These are phyloP conservation scores for Udeniomyces megalosporus DNA, from an alignment of 768 basidiomycete genomes.

Conservation along the genomic window DNA sequence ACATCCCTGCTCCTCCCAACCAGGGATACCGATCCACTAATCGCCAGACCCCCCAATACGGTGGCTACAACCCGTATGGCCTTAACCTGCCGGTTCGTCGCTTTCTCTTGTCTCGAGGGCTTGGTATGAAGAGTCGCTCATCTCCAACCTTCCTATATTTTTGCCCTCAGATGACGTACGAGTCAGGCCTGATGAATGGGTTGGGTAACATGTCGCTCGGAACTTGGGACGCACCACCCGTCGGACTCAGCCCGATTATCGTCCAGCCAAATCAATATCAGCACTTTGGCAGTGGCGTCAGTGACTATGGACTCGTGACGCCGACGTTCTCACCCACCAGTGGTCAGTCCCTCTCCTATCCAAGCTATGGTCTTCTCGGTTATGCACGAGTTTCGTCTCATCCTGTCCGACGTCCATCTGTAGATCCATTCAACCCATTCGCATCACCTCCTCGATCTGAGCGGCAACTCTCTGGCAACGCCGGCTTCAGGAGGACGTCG, in stretches of 20 bases:
- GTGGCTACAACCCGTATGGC: slow-evolving; percentile 1
- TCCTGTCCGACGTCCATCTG: slow-evolving; percentile 15
- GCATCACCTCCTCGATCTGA: slow-evolving; percentile 16
- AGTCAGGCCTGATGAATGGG: slow-evolving; percentile 6
- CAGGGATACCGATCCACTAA: too few species aligned
- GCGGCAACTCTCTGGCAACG: neutral
- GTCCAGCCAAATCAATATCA: too few species aligned
- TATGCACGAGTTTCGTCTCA: too few species aligned
- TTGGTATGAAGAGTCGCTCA: too few species aligned
- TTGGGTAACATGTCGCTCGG: neutral
- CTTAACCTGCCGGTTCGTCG: slow-evolving; percentile 9
- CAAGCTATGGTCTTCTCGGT: too few species aligned
- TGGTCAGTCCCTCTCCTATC: neutral
- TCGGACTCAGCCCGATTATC: neutral
- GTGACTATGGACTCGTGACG: neutral
- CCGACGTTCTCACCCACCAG: slow-evolving; percentile 5
- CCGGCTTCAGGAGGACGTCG: neutral
- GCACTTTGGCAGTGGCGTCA: too few species aligned
- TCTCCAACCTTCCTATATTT: neutral
- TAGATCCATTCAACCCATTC: slow-evolving; percentile 47
- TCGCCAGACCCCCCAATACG: neutral
- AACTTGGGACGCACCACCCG: too few species aligned
- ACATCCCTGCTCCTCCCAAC: slow-evolving; percentile 31
- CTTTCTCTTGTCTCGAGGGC: neutral
- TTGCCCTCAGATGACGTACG: slow-evolving; percentile 3